Evolutionary conservation across 352 stramenopile genomes (phyloP), one percentile per base, ranked within the genome.

Genomic region (Pythium rishiriense): DNA sequence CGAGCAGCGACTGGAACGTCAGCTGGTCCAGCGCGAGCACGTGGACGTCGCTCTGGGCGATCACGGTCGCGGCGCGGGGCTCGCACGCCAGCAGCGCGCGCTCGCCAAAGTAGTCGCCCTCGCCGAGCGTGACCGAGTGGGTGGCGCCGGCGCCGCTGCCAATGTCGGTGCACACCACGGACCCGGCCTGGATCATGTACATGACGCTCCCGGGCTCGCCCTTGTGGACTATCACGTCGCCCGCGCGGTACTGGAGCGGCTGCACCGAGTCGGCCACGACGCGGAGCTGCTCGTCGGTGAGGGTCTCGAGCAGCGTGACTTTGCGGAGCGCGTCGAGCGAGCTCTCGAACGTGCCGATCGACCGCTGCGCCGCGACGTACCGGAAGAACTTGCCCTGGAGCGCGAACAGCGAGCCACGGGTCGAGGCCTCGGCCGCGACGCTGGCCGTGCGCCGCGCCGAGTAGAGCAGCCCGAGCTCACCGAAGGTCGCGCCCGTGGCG

Each of bases 41-140:
- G 0, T 68, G 69, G 3, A 81, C 79, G 35, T 83, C 68, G 3
- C 69, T 82, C 29, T 79, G 73, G 0, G 91, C 90, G 17, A 89
- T 81, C 31, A 97, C 89, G 10, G 93, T 98, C 6, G 91, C 92
- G 8, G 88, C 84, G 19, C 88, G 83, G 37, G 91, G 87, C 67
- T 98, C 90, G 26, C 87, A 68, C 8, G 79, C 91, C 17, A 98
- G 59, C 7, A 98, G 71, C 4, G 94, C 90, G 31, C 88, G 81
- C 63, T 98, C 94, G 53, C 94, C 95, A 70, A 98, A 98, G 73
- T 94, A 98, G 48, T 97, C 87, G 12, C 88, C 79, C 21, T 91
- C 73, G 37, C 66, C 66, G 9, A 90, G 62, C 41, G 82, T 69
- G 4, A 90, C 77, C 4, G 49, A 33, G 57, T 24, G 71, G 43